Evolutionary conservation across 192 early-diverging fungal genomes (phyloP), one percentile per base, ranked within the genome.

Genomic region (Coemansia umbellata): DNA sequence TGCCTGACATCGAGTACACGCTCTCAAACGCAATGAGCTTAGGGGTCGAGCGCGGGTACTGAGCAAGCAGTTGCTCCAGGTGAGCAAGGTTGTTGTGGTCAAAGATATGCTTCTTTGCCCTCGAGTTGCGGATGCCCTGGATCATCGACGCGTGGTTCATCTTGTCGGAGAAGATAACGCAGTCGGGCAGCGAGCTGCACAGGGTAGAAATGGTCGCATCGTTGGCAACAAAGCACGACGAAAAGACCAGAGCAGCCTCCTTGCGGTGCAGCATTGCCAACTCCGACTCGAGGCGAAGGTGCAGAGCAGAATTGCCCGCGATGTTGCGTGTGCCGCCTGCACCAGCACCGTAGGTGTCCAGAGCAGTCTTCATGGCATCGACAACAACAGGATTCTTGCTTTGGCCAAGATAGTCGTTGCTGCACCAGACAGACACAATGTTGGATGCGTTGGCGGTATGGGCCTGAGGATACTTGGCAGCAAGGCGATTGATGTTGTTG

Each of bases 101-200:
- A 80, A 97, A 97, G 19, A 97, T 84, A 52, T 86, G 83, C 80
- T 94, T 94, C 37, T 79, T 68, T 13, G 89, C 91, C 21, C 86
- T 74, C 15, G 94, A 95, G 81, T 97, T 82, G 55, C 85, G 85
- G 62, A 97, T 93, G 55, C 94, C 94, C 79, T 95, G 93, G 69
- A 97, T 97, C 94, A 97, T 97, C 9, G 93, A 95, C n/a, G 94
- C 94, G 57, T 97, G 94, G 79, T 97, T 97, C 60, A 88, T 82
- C 14, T 87, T 71, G 71, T 97, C 94, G 37, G 93, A 95, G 55
- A 97, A 92, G 68, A 97, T 94, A 13, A 94, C 85, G 69, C 92
- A 94, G 22, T 82, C 85, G 40, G 94, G 94, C 58, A 97, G 72
- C 63, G 93, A 88, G 36, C 81, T 70, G 48, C 89, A 91, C 44